Evolutionary conservation across 352 stramenopile genomes (phyloP).

Genomic region (Peronospora belbahrii): DNA sequence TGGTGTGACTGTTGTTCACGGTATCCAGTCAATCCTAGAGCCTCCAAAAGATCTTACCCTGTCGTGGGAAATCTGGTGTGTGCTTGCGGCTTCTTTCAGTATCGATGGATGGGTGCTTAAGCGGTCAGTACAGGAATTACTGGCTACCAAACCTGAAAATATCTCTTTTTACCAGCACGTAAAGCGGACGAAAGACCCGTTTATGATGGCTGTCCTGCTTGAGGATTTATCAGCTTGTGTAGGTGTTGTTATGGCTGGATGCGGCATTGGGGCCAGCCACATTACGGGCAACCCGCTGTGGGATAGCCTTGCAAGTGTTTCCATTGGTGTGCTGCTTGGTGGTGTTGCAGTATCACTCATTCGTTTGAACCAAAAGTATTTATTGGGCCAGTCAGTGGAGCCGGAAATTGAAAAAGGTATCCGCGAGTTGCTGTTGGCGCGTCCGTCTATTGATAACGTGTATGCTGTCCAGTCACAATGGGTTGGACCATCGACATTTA

Average conservation of each 20-base stretch:
- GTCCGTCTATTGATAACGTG: slow-evolving; percentile 91
- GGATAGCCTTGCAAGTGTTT: slow-evolving; percentile 93
- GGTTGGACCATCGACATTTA: slow-evolving; percentile 96
- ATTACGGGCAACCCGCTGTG: slow-evolving; percentile 90
- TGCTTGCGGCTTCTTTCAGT: slow-evolving; percentile 90
- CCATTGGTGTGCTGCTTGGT: slow-evolving; percentile 90
- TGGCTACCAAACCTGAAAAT: slow-evolving; percentile 58
- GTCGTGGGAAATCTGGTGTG: slow-evolving; percentile 91
- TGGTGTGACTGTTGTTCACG: slow-evolving; percentile 92
- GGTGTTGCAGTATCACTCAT: slow-evolving; percentile 91
- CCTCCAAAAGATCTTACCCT: slow-evolving; percentile 54
- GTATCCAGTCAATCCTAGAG: slow-evolving; percentile 74
- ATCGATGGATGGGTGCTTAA: slow-evolving; percentile 95
- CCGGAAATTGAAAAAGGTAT: slow-evolving; percentile 85
- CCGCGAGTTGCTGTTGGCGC: slow-evolving; percentile 62
- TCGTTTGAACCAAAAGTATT: slow-evolving; percentile 93
- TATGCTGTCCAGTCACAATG: slow-evolving; percentile 96
- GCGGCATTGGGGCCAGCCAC: slow-evolving; percentile 89
- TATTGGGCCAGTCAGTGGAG: slow-evolving; percentile 95
- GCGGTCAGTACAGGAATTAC: slow-evolving; percentile 86
- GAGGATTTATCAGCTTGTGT: slow-evolving; percentile 95
- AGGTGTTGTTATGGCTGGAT: slow-evolving; percentile 93
- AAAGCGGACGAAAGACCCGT: slow-evolving; percentile 88
- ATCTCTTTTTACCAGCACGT: slow-evolving; percentile 70
- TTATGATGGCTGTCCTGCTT: slow-evolving; percentile 94